Base-by-base conservation (phyloP, 306 rosid species). In the Lathyrus oleraceus region DNA sequence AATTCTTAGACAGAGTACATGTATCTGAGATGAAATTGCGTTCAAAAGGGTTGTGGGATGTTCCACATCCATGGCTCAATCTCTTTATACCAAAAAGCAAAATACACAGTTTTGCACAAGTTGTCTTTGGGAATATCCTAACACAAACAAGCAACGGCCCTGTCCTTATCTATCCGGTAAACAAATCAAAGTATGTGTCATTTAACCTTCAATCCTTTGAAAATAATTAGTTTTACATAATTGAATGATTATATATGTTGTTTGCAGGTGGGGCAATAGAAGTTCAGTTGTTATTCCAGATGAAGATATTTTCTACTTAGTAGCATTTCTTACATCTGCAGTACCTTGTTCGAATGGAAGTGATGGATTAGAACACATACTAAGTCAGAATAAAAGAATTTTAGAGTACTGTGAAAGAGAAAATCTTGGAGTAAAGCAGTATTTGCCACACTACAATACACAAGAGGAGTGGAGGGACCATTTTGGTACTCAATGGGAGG, bases 11-110 rank as follows among this genome's bases (percentile, higher is more conserved):
- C 83, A 85, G 99, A 74, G 99, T 94, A 57, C 95, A 94, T 65
- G 82, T 84, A 75, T 88, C 99, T 0, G 99, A 91, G 80, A 81
- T 91, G 63, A 88, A 87, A 78, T 71, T 94, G 79, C 88, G 97
- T 64, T 87, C 97, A 75, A 91, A 86, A 84, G 97, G 90, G 21
- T 74, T 91, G 76, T 94, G 99, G 99, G 95, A 91, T 64, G 78
- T 94, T 81, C 96, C 97, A 76, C 99, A 94, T 67, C 99, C 99
- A 51, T 94, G 99, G 99, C 97, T 94, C 85, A 94, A 94, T 87
- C 95, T 94, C 62, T 81, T 94, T 11, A 75, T 94, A 68, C 99
- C 99, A 6, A 83, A 80, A 77, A 91, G 95, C 87, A 85, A 88
- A 72, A 88, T 94, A 71, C 84, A 88, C 59, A 64, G 53, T 27